Evolutionary conservation across 2,329 filamentous ascomycete species (phyloP), one percentile per base, ranked within the genome.

Genomic region (Sarocladiaceae sp.): DNA sequence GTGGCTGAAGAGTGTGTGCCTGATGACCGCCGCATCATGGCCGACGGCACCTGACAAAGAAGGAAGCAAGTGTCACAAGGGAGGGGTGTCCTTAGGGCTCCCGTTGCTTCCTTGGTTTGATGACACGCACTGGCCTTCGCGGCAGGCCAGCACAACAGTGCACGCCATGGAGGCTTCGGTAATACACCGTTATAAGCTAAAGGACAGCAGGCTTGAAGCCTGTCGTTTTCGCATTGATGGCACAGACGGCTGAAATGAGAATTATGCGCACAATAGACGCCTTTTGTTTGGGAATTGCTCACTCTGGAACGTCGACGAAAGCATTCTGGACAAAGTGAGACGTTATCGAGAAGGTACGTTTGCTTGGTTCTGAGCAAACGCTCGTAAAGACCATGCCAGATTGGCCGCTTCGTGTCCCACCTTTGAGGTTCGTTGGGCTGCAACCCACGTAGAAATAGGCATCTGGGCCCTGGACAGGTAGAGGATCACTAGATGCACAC

Each of bases 1-100:
- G 28, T 31, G n/a, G 28, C 26, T 48, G 44, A 22, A 48, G 44
- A 28, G 40, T 31, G 44, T 48, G 44, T 48, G 44, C 44, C 44
- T 48, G 44, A 48, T 48, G 44, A 48, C 44, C 44, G 20, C n/a
- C 17, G 40, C 40, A 26, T 31, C 33, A 36, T 36, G 33, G 23
- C 40, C 7, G 20, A 12, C 40, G 26, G 26, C 44, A 48, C 44
- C 44, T 48, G 44, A 48, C 44, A 48, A 48, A 33, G 22, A 17
- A n/a, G n/a, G 22, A 31, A 11, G n/a, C 11, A 29, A 46, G 25
- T 17, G 23, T 46, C 40, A 46, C 40, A 26, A 46, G 40, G 40
- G 40, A 26, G 25, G 44, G 44, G 44, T 48, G 44, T 12, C 28
- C 3, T 28, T 48, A 48, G 26, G 28, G 11, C 4, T 31, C 6